A percentile compares a stretch with the other conserved stretches of the same genome.
Evolutionary conservation across 2,329 filamentous ascomycete genomes (phyloP).

Genomic region (Pleochaeta shiraiana): DNA sequence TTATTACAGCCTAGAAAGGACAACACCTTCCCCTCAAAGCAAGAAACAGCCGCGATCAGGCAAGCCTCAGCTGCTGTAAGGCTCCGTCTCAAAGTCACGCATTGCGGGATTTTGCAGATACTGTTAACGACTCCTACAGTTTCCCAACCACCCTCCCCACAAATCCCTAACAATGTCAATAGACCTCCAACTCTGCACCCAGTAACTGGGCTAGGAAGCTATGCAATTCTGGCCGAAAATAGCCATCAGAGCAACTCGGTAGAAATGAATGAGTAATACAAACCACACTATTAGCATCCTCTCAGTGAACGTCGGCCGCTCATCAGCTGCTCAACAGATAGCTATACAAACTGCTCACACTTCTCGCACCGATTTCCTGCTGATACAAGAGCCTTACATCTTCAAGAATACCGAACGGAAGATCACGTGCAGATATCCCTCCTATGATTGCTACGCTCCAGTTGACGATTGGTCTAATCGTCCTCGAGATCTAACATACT

Average conservation of each 20-base stretch:
- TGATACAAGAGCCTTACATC: neutral
- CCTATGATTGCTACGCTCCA: neutral
- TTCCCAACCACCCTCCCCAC: neutral
- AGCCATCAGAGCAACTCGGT: neutral
- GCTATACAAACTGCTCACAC: neutral
- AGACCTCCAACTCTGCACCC: neutral
- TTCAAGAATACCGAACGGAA: neutral
- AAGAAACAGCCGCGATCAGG: neutral
- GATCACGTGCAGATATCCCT: neutral
- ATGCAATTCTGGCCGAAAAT: neutral
- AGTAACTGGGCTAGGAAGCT: neutral
- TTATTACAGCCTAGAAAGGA: neutral
- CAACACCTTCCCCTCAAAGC: neutral
- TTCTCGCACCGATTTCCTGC: neutral
- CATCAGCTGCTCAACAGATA: neutral
- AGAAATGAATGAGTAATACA: neutral
- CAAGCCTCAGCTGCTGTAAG: neutral
- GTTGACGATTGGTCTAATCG: neutral
- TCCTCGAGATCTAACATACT: neutral
- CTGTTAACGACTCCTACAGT: neutral
- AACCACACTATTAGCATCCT: neutral
- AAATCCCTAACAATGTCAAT: neutral
- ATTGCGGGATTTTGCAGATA: neutral
- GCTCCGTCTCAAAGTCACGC: neutral
- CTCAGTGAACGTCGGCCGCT: neutral